Evolutionary conservation across 192 early-diverging fungal genomes (phyloP).

Genomic region (Coemansia sp.): DNA sequence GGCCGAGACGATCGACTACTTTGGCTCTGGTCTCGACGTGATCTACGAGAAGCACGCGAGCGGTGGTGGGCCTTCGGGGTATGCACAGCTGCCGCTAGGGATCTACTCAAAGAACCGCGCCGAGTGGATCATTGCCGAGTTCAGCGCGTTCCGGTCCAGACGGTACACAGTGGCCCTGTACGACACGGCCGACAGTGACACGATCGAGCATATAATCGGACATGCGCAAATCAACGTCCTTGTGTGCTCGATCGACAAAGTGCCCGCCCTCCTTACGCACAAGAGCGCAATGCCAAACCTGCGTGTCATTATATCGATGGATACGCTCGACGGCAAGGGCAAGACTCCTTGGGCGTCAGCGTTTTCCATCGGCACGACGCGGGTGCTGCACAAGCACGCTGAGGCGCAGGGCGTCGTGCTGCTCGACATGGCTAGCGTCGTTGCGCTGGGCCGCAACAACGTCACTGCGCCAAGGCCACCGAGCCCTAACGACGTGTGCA

Average conservation of each 20-base stretch:
- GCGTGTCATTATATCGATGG: conserved; percentile 74
- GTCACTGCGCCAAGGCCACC: conserved; percentile 59
- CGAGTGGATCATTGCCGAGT: conserved; percentile 71
- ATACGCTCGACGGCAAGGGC: conserved; percentile 42
- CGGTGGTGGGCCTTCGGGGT: conserved; percentile 8
- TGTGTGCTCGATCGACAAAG: conserved; percentile 60
- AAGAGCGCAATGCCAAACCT: conserved; percentile 58
- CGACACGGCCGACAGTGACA: conserved; percentile 81
- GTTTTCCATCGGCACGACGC: conserved; percentile 11
- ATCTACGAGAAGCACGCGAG: conserved; percentile 54
- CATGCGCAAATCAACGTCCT: conserved; percentile 69
- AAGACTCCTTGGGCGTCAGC: conserved; percentile 9
- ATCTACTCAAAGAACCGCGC: conserved; percentile 73
- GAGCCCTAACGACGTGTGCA: conserved; percentile 62
- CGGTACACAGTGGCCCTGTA: conserved; percentile 74
- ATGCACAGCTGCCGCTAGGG: conserved; percentile 52
- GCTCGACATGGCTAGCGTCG: conserved; percentile 57
- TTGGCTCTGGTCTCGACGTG: conserved; percentile 68
- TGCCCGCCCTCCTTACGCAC: conserved; percentile 58
- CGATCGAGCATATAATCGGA: conserved; percentile 77
- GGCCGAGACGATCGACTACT: conserved; percentile 57
- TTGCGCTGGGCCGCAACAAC: conserved; percentile 58
- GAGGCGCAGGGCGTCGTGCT: conserved; percentile 61
- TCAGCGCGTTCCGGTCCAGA: conserved; percentile 60
- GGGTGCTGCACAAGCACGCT: conserved; percentile 53